Evolutionary conservation across 306 rosid genomes (phyloP).

Genomic region (Ormosia semicastrata): DNA sequence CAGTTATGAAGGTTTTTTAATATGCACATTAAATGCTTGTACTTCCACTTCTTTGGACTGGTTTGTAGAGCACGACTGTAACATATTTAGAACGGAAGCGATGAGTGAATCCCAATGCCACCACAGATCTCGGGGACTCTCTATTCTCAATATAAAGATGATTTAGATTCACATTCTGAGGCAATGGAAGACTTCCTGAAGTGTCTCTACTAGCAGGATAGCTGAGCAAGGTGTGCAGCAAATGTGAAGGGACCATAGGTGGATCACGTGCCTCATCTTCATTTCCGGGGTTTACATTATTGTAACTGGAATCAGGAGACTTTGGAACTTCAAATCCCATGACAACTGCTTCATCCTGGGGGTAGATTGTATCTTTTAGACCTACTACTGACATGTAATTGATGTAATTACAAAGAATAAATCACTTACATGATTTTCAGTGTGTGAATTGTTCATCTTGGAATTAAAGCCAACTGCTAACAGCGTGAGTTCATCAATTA

Average conservation of each 20-base stretch:
- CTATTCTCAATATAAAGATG: constrained; percentile 91
- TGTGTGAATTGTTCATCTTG: constrained; percentile 66
- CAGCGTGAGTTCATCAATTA: constrained; percentile 49
- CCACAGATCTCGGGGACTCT: constrained; percentile 78
- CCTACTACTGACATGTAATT: constrained; percentile 7
- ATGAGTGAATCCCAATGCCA: constrained; percentile 88
- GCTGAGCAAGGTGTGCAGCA: constrained; percentile 61
- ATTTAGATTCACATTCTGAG: constrained; percentile 67
- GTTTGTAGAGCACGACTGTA: constrained; percentile 94
- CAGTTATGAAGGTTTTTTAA: neutral
- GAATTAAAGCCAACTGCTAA: constrained; percentile 30
- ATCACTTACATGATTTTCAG: constrained; percentile 64
- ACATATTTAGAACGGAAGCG: constrained; percentile 85
- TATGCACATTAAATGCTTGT: constrained; percentile 1
- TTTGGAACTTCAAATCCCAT: constrained; percentile 82
- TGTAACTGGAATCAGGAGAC: constrained; percentile 87
- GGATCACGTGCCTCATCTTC: constrained; percentile 95
- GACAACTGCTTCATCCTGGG: constrained; percentile 76
- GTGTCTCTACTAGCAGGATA: constrained; percentile 55
- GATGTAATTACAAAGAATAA: constrained; percentile 26
- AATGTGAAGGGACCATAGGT: constrained; percentile 75
- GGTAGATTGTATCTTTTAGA: constrained; percentile 10
- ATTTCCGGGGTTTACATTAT: constrained; percentile 57
- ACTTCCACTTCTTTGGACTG: constrained; percentile 73
- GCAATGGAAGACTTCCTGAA: constrained; percentile 59